A percentile compares a stretch with the other conserved stretches of the same genome.
Evolutionary conservation across 371 early-diverging fungal genomes (phyloP).

Genomic region (Funneliformis caledonium): DNA sequence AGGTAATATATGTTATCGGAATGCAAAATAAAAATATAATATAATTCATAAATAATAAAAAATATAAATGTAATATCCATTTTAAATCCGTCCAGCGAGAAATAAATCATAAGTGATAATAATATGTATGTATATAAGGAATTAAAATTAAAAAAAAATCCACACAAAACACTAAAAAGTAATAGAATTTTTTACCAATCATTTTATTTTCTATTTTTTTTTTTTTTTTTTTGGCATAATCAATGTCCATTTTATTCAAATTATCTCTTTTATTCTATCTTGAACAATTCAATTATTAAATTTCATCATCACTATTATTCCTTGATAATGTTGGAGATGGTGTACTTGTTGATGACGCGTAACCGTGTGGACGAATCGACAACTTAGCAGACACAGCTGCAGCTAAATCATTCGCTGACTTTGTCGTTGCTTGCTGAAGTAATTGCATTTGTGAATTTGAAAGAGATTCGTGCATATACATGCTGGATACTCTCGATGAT

Average conservation of each 20-base stretch:
- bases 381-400: constrained; percentile 10
- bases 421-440: neutral
- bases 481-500: constrained; percentile 30
- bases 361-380: neutral
- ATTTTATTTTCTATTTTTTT: too few relatives aligned
- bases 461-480: constrained; percentile 22
- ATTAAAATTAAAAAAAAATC: too few relatives aligned
- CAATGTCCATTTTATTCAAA: neutral
- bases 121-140: too few relatives aligned
- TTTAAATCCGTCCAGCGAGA: neutral
- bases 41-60: too few relatives aligned
- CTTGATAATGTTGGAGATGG: neutral
- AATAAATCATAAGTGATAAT: too few relatives aligned
- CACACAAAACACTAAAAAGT: neutral
- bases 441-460: constrained; percentile 32
- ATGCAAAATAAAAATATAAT: too few relatives aligned
- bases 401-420: neutral
- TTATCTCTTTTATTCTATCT: too few relatives aligned
- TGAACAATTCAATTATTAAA: too few relatives aligned
- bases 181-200: too few relatives aligned
- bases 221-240: too few relatives aligned
- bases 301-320: neutral
- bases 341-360: neutral
- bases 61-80: too few relatives aligned
- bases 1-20: too few relatives aligned